Evolutionary conservation across 2,329 filamentous ascomycete genomes (phyloP), one percentile per base, ranked within the genome.

Genomic region (Corynespora cassiicola): DNA sequence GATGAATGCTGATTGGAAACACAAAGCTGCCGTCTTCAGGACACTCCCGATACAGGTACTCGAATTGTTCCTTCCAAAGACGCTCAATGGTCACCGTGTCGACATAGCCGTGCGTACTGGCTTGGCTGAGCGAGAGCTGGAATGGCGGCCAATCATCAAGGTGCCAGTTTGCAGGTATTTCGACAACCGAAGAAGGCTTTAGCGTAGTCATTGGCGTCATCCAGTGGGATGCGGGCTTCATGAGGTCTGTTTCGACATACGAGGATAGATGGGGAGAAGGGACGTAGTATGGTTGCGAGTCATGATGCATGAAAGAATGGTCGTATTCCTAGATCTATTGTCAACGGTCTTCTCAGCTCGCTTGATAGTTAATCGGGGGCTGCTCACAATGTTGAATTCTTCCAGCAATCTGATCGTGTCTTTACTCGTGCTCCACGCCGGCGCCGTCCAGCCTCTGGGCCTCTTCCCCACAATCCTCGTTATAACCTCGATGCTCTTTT

Each of bases 41-140:
- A 39, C 58, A 61, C 52, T 75, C 72, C 20, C 68, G 50, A 46
- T 75, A 75, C 24, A 65, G 60, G 39, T 66, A 76, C 34, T 72
- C 68, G 36, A 76, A 76, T 31, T 75, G 71, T 38, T 75, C 69
- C 43, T 67, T 66, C 74, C 73, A 77, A 18, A 73, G 49, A 27
- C 60, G 57, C 47, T 75, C 70, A 8, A 76, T 64, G 11, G 61
- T 56, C 7, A 61, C 52, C 1, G 71, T 65, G 42, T 76, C 69
- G 14, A 75, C 68, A 39, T 61, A 75, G 2, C 74, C 72, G 37
- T 74, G 66, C 1, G 75, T 79, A 46, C 85, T 85, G 1, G 82
- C 69, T 1, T 80, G 74, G 2, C 75, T 75, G 11, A 64, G 57
- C 26, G 54, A 63, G 17, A 63, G 59, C 51, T 68, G 65, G 39